Base-by-base conservation (phyloP, 1,284 basidiomycete genomes). In the Ceratobasidium sp. region DNA sequence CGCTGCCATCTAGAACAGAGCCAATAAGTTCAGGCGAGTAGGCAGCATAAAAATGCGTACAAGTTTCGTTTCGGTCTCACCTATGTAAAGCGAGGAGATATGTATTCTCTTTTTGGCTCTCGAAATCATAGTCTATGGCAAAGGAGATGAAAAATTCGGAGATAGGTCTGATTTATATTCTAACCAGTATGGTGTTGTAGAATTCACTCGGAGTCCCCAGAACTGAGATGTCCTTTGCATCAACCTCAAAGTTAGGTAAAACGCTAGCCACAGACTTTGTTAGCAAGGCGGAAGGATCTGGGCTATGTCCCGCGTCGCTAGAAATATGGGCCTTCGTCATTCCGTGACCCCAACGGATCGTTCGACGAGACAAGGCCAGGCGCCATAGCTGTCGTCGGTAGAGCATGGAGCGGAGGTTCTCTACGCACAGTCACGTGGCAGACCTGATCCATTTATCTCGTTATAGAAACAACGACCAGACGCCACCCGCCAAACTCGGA, bases 71-170 rank as follows among this genome's bases (percentile, higher is more conserved):
- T 94, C 90, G 70, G 87, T 86, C 3, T 87, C 84, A 28, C 92
- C 92, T 61, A 95, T 88, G 78, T 95, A 95, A 34, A 95, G 80
- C 10, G 92, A 94, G 0, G 94, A 96, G 57, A 98, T 86, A 78
- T 96, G 92, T 77, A 98, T 89, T 72, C 93, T 86, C 72, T 83
- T 81, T 75, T 87, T 86, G 1, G 96, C 95, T 43, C 85, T 82
- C 57, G 83, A 82, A 70, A 97, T 88, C 85, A 94, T 89, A 72
- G 87, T 83, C 93, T 94, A 75, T 28, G 41, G 75, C 32, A 46
- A 23, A 32, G 34, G 45, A 41, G 18, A 32, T 61, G 12, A 43
- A 41, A 23, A 65, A 48, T 50, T 57, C 39, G 30, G 71, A 53
- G 57, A 60, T 26, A 62, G 18, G 23, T 18, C 21, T 18, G 32